Conservation (phyloP, 2,329 filamentous ascomycete species). For the Teratosphaeria gauchensis region DNA sequence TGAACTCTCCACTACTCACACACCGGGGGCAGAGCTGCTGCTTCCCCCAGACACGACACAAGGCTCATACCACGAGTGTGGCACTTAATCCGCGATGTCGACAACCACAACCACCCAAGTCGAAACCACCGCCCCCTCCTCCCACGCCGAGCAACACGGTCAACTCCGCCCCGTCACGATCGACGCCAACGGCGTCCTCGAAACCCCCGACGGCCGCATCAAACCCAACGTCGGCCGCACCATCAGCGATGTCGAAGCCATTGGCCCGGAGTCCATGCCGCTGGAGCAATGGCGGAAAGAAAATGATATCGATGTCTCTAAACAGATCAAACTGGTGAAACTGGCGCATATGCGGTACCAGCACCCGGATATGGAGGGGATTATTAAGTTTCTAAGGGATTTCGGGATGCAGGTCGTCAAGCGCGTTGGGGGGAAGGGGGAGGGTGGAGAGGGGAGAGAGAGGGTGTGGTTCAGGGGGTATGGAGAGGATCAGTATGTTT, state of each 20-base stretch:
- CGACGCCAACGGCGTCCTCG: conserved; percentile 9
- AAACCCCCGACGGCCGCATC: conserved; percentile 11
- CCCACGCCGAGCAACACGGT: conserved; percentile 16
- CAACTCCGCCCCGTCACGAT: conserved; percentile 19
- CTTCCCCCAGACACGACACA: too few species aligned
- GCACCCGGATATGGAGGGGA: conserved; percentile 40
- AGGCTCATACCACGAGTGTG: too few species aligned
- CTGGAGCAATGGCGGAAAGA: conserved; percentile 30
- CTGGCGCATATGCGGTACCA: conserved; percentile 46
- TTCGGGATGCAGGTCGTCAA: conserved; percentile 36
- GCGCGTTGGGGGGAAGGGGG: conserved; percentile 20
- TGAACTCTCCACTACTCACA: too few species aligned
- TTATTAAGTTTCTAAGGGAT: conserved; percentile 37
- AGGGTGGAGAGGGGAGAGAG: conserved; percentile 16
- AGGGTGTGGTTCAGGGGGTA: conserved; percentile 35
- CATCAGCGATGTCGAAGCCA: conserved; percentile 29
- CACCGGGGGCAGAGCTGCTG: too few species aligned
- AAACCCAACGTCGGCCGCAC: conserved; percentile 32
- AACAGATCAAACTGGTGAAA: conserved; percentile 40
- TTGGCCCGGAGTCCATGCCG: conserved; percentile 26
- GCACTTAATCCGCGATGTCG: too few species aligned
- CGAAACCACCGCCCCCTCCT: conserved; percentile 10
- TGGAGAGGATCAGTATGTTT: conserved; percentile 35
- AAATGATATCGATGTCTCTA: conserved; percentile 32
- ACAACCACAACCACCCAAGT: conserved; percentile 9